A percentile compares a stretch with the other conserved stretches of the same genome.
phyloP scores from a whole-genome alignment of 257 asterid genomes.

The Forsythia viridissima region DNA sequence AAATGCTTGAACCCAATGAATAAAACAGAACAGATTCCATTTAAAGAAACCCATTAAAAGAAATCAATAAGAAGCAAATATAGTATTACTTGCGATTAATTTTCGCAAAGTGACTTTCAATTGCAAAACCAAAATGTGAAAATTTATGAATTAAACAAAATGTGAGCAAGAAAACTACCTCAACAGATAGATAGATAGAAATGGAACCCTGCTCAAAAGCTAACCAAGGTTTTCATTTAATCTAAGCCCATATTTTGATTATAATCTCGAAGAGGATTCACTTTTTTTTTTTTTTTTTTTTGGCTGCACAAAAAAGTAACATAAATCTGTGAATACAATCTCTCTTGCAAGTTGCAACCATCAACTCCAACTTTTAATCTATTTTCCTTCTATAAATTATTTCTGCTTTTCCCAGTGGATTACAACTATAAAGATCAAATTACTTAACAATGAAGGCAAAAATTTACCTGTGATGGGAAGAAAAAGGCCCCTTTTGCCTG shows the following conservation, averaged over 20 bases:
- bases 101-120: neutral
- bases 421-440: neutral
- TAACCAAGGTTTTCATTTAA: neutral
- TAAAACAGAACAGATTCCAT: neutral
- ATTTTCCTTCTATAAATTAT: neutral
- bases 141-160: neutral
- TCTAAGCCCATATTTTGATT: neutral
- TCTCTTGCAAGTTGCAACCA: neutral
- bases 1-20: neutral
- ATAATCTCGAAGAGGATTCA: neutral
- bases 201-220: constrained; percentile 19
- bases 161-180: neutral
- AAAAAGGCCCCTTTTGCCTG: neutral
- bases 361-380: neutral
- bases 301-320: neutral
- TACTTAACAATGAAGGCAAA: neutral
- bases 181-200: neutral
- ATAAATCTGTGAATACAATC: neutral
- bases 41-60: neutral
- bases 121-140: neutral
- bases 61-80: neutral
- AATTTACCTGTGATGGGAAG: constrained; percentile 1
- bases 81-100: neutral
- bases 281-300: neutral
- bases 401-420: neutral